Percentiles rank a stretch among this genome's conserved stretches.
Evolutionary conservation across 176 grass and related monocot species (phyloP).

Genomic region (Ampelocalamus luodianensis): DNA sequence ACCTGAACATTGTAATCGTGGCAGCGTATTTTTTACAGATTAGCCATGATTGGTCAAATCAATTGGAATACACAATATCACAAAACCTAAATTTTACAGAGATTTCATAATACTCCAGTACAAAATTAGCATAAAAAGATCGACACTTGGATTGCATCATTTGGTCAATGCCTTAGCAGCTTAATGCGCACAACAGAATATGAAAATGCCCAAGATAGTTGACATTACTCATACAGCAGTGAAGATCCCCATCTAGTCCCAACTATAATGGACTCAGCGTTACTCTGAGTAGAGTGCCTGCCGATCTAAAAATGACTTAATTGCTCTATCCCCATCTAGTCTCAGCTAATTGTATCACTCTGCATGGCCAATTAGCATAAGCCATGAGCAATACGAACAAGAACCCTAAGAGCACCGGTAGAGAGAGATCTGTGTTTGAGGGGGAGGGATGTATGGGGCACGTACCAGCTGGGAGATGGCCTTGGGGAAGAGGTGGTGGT

Average conservation of each 20-base stretch:
- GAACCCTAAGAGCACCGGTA: background rate
- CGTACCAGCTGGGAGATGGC: constrained; percentile 88
- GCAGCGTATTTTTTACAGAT: background rate
- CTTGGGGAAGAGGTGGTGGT: constrained; percentile 89
- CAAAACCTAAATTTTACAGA: background rate
- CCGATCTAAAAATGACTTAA: background rate
- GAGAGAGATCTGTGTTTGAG: constrained; percentile 27
- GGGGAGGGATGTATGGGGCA: background rate
- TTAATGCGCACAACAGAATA: background rate
- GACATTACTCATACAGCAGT: background rate
- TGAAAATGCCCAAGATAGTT: background rate
- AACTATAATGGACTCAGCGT: background rate
- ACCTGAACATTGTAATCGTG: no score
- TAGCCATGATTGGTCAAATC: background rate
- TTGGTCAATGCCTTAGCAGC: background rate
- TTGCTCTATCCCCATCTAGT: background rate
- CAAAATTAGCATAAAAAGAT: background rate
- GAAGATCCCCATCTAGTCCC: constrained; percentile 5
- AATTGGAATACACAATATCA: background rate
- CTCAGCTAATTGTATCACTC: background rate
- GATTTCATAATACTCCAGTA: background rate
- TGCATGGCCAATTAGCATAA: background rate
- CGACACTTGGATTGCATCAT: background rate
- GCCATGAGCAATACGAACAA: background rate
- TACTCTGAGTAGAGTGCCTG: background rate